These are phyloP conservation scores for Wallacemonas sp. DNA, from an alignment of 208 protist species.

Conservation along the genomic window DNA sequence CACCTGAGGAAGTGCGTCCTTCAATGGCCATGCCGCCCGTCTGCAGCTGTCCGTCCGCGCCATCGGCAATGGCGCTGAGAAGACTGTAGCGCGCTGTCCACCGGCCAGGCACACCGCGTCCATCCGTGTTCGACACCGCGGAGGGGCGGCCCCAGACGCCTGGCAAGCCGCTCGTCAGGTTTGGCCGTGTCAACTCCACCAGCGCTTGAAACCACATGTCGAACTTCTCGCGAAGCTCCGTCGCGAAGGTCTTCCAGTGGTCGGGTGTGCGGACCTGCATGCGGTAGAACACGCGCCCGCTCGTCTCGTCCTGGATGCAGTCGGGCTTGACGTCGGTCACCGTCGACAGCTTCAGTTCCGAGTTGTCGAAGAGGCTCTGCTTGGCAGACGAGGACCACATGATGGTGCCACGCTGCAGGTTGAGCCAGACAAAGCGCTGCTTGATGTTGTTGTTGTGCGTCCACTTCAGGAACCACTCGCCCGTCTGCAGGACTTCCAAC, in stretches of 20 bases:
- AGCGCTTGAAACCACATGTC: slow-evolving; percentile 76
- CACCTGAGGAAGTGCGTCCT: slow-evolving; percentile 18
- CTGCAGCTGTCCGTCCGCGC: slow-evolving; percentile 3
- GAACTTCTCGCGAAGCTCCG: slow-evolving; percentile 76
- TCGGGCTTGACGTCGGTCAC: slow-evolving; percentile 56
- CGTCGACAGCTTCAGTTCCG: slow-evolving; percentile 49
- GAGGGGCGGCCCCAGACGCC: slow-evolving; percentile 55
- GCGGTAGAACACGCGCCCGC: slow-evolving; percentile 60
- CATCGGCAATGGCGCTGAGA: slow-evolving; percentile 43
- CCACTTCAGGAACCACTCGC: slow-evolving; percentile 87
- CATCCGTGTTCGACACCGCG: slow-evolving; percentile 21
- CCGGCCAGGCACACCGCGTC: slow-evolving; percentile 28
- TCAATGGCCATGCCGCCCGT: neutral
- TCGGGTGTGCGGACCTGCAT: slow-evolving; percentile 52
- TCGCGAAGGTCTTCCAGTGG: slow-evolving; percentile 56
- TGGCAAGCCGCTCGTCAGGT: slow-evolving; percentile 33
- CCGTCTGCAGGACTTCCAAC: slow-evolving; percentile 50
- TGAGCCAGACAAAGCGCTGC: slow-evolving; percentile 78
- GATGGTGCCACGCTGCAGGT: slow-evolving; percentile 52
- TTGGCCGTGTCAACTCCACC: slow-evolving; percentile 45
- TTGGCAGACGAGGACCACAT: slow-evolving; percentile 56
- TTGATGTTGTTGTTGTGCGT: slow-evolving; percentile 55
- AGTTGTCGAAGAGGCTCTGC: slow-evolving; percentile 38
- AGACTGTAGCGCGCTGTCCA: slow-evolving; percentile 66
- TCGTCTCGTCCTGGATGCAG: slow-evolving; percentile 49